phyloP scores from a whole-genome alignment of 345 rosid species.

The Salix udensis region DNA sequence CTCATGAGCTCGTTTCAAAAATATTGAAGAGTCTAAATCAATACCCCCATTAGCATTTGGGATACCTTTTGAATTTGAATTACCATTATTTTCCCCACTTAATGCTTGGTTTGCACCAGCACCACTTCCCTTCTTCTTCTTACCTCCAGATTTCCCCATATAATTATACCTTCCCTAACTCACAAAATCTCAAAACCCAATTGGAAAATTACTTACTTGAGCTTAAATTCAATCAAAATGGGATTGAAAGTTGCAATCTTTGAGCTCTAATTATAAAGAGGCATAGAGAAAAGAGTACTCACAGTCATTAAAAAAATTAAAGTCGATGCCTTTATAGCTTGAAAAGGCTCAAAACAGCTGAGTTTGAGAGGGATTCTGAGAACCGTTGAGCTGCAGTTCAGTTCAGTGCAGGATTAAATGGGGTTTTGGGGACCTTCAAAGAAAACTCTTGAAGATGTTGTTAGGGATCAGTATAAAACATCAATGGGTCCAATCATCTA shows the following conservation, averaged over 20 bases:
- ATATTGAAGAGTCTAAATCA: conserved; percentile 65
- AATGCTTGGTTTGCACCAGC: conserved; percentile 48
- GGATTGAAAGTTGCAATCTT: not conserved
- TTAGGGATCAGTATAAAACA: not conserved
- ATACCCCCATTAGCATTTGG: conserved; percentile 56
- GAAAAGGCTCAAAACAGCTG: not conserved
- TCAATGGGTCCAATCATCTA: not conserved
- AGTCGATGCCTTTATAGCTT: not conserved
- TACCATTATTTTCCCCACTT: conserved; percentile 23
- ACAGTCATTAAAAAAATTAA: conserved; percentile 3
- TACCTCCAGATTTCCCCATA: conserved; percentile 91
- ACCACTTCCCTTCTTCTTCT: conserved; percentile 66
- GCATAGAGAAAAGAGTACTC: not conserved
- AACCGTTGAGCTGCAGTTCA: not conserved
- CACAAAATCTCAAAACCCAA: not conserved
- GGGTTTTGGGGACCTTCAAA: not conserved
- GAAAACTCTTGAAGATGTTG: not conserved
- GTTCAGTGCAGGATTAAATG: too few relatives aligned
- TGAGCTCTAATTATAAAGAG: not conserved
- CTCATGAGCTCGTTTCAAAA: conserved; percentile 83
- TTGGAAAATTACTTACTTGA: not conserved
- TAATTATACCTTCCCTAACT: not conserved
- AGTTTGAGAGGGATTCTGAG: not conserved
- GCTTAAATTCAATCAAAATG: not conserved
- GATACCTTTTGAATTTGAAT: conserved; percentile 16